Conservation (phyloP, 371 early-diverging fungal species). For the Mortierella sp. region DNA sequence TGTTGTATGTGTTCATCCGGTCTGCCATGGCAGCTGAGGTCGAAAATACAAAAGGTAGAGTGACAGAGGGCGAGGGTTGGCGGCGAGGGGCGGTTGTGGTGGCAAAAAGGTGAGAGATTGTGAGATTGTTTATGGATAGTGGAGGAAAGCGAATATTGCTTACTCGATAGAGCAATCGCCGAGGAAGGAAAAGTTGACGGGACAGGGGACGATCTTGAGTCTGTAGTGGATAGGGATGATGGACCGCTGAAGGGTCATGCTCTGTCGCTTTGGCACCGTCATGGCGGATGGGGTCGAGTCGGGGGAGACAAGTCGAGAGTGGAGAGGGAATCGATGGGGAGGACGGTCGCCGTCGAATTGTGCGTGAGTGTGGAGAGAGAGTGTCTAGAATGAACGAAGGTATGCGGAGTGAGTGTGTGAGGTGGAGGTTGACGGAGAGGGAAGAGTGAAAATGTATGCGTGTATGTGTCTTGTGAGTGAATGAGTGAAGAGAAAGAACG, state of each 20-base stretch:
- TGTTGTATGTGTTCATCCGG: neutral
- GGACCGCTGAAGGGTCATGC: conserved; percentile 44
- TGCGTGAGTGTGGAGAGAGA: neutral
- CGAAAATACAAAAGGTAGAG: neutral
- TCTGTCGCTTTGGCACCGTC: conserved; percentile 53
- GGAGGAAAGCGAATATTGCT: neutral
- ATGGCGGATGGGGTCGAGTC: conserved; percentile 12
- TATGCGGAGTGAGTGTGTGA: neutral
- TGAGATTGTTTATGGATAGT: neutral
- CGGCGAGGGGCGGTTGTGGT: neutral
- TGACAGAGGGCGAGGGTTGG: neutral
- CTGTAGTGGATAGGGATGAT: conserved; percentile 55
- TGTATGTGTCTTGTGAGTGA: no score
- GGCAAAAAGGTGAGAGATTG: neutral
- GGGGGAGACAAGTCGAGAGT: neutral
- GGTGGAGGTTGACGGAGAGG: no score
- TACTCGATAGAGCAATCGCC: conserved; percentile 57
- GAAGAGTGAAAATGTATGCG: neutral
- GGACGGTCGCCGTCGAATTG: no score
- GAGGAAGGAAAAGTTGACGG: conserved; percentile 54
- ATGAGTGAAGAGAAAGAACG: neutral
- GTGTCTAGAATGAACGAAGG: no score
- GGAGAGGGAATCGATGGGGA: neutral
- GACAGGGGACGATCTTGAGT: conserved; percentile 56
- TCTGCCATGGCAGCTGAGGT: conserved; percentile 1